Evolutionary conservation across 1,284 basidiomycete genomes (phyloP).

Genomic region (Apiotrichum akiyoshidainum): DNA sequence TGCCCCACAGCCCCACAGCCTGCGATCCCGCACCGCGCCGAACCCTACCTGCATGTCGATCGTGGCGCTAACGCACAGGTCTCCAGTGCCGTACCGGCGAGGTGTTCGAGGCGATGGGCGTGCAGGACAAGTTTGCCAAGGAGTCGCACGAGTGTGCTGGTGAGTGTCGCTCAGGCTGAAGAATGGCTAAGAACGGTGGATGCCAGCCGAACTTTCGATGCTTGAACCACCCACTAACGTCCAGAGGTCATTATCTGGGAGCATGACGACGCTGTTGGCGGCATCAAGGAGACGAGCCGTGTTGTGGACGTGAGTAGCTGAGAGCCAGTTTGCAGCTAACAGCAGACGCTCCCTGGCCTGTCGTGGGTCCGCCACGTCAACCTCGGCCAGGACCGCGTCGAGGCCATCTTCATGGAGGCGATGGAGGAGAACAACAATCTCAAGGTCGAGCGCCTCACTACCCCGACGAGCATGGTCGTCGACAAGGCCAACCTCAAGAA

Average conservation of each 20-base stretch:
- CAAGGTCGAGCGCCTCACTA: constrained; percentile 29
- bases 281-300: constrained; percentile 29
- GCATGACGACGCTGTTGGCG: constrained; percentile 21
- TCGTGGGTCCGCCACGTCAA: constrained; percentile 33
- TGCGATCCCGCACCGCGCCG: background rate
- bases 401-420: constrained; percentile 36
- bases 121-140: constrained; percentile 27
- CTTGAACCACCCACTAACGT: background rate
- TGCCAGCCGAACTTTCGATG: background rate
- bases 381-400: constrained; percentile 36
- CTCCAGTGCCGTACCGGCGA: constrained; percentile 38
- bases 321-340: background rate
- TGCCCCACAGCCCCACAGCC: no score
- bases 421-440: constrained; percentile 31
- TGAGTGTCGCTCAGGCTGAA: background rate
- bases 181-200: background rate
- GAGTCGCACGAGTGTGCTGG: constrained; percentile 29
- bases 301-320: constrained; percentile 23
- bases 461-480: constrained; percentile 22
- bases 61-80: background rate
- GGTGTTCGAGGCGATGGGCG: constrained; percentile 35
- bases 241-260: constrained; percentile 35
- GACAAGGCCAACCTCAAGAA: constrained; percentile 20
- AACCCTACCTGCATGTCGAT: background rate
- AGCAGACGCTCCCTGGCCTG: constrained; percentile 27